Base-by-base conservation (phyloP, 768 basidiomycete genomes). In the Mycena maculata region DNA sequence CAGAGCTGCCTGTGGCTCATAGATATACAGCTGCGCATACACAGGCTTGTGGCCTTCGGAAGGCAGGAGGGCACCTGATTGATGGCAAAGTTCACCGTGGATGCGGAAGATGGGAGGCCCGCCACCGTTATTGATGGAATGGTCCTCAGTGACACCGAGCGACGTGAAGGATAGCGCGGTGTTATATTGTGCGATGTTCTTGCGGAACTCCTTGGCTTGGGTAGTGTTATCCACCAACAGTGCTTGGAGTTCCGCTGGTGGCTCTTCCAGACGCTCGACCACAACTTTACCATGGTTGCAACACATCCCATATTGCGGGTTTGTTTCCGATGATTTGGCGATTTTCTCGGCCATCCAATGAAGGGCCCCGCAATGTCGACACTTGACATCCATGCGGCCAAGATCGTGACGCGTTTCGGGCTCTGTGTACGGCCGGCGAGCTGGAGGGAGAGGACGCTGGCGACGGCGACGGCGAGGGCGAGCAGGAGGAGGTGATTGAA, bases 11-110 rank as follows among this genome's bases (percentile, higher is more conserved):
- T 63, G 13, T 8, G 78, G 73, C 71, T 83, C 78, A 69, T 79
- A 77, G 20, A 83, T 75, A 52, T 83, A 84, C 0, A 85, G 75
- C 57, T 86, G 83, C 0, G 81, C 77, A 75, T 80, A 85, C 0
- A 57, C 33, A 0, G 83, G 78, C 0, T 33, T 36, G 1, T 44
- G 16, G 1, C 67, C 75, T 20, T 53, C 48, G 0, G 57, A 11
- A 27, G 82, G 77, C 3, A 64, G 23, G 0, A 86, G 71, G 7
- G 77, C 56, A 0, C 82, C 83, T 12, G 78, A 73, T 0, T 55
- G 63, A 71, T 83, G 80, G 57, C 73, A 73, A 0, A 82, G 76
- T 11, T 72, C 53, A 0, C 77, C 78, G 58, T 77, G 76, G 18
- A 81, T 73, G 1, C 44, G 38, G 56, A 78, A 79, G 0, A 72